A percentile compares a stretch with the other conserved stretches of the same genome.
Evolutionary conservation across 176 grass and related monocot species (phyloP).

Genomic region (Dactylis glomerata): DNA sequence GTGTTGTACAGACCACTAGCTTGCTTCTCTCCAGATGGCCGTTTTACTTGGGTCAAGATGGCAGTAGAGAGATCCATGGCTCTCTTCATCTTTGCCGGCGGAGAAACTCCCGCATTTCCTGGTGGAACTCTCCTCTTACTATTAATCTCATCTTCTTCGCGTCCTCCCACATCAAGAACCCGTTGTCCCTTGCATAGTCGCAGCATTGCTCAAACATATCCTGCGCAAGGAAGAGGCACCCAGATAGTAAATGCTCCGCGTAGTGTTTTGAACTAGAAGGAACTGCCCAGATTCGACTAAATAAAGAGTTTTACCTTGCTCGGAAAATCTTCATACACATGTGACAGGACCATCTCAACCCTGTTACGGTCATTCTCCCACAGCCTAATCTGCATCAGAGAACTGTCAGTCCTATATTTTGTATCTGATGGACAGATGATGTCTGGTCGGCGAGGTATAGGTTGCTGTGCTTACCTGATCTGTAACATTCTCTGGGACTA

Average conservation of each 20-base stretch:
- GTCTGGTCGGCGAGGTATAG: neutral
- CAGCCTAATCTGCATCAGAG: slow-evolving; percentile 64
- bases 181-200: slow-evolving; percentile 73
- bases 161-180: slow-evolving; percentile 75
- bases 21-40: neutral
- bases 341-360: slow-evolving; percentile 60
- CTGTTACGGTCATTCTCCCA: slow-evolving; percentile 90
- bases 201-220: slow-evolving; percentile 79
- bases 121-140: slow-evolving; percentile 60
- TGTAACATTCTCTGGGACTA: slow-evolving; percentile 72
- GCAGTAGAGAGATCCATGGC: neutral
- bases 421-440: neutral
- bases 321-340: slow-evolving; percentile 92
- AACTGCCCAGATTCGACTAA: neutral
- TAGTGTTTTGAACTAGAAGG: neutral
- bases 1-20: neutral
- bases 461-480: slow-evolving; percentile 57
- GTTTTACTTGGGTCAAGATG: neutral
- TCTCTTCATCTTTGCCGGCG: slow-evolving; percentile 55
- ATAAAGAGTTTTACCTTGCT: slow-evolving; percentile 26
- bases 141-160: slow-evolving; percentile 67
- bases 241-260: neutral
- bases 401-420: neutral
- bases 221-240: slow-evolving; percentile 32
- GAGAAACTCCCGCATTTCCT: slow-evolving; percentile 78